Conservation (phyloP, 164 flowering plant genomes). For the Cinnamomum chago region DNA sequence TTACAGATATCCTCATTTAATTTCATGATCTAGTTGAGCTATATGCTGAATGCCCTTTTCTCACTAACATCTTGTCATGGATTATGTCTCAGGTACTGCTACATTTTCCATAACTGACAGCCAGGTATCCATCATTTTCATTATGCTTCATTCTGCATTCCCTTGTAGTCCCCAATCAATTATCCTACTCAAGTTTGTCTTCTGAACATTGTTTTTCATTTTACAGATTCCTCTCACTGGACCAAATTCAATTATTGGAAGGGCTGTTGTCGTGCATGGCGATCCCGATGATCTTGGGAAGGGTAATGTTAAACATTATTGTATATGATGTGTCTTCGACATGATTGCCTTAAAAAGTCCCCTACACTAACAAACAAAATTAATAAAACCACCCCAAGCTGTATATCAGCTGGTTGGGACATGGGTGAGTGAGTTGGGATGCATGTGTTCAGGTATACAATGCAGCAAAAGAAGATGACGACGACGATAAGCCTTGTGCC, state of each 20-base stretch:
- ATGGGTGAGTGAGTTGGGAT: too few relatives aligned
- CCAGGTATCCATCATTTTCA: constrained; percentile 39
- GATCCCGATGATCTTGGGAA: constrained; percentile 99
- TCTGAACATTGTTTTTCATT: constrained; percentile 1
- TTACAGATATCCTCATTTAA: background rate
- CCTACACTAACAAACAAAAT: too few relatives aligned
- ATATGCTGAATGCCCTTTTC: background rate
- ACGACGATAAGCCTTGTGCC: too few relatives aligned
- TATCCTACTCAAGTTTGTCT: background rate
- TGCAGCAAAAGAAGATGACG: too few relatives aligned
- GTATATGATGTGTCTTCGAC: background rate
- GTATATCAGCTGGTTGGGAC: too few relatives aligned
- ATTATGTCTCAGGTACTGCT: constrained; percentile 52
- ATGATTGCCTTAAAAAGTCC: background rate
- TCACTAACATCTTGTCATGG: background rate
- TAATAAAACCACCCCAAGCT: too few relatives aligned
- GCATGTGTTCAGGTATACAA: too few relatives aligned
- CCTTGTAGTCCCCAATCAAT: background rate
- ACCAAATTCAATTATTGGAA: constrained; percentile 79
- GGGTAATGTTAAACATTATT: constrained; percentile 40
- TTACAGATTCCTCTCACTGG: constrained; percentile 87
- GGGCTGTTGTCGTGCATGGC: constrained; percentile 96
- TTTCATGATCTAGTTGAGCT: background rate
- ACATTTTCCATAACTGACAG: constrained; percentile 54
- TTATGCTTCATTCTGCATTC: background rate